A percentile compares a stretch with the other conserved stretches of the same genome.
phyloP scores from a whole-genome alignment of 208 protist genomes.

The Novymonas esmeraldas region DNA sequence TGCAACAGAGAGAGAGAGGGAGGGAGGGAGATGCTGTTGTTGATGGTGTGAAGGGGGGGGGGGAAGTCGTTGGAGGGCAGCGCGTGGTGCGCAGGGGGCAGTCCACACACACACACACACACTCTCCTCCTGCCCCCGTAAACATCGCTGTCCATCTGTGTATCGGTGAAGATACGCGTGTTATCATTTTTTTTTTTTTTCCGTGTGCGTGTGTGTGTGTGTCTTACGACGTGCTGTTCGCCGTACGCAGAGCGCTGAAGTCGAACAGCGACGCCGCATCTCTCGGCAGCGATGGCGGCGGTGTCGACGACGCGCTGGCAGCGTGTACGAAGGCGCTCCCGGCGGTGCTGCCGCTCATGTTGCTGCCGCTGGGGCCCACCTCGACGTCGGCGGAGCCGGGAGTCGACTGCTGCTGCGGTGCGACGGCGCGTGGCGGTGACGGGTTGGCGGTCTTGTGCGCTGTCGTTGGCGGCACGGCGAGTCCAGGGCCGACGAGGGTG shows the following conservation, averaged over 20 bases:
- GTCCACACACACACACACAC: no score
- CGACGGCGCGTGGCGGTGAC: background rate
- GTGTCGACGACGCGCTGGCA: no score
- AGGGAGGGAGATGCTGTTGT: no score
- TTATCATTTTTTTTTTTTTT: no score
- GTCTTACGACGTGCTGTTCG: background rate
- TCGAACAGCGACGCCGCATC: conserved; percentile 19
- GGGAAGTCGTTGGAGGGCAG: no score
- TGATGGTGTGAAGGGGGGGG: no score
- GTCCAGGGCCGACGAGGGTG: background rate
- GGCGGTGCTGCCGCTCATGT: background rate
- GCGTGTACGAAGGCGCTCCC: background rate
- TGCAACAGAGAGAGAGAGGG: no score
- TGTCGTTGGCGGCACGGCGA: background rate
- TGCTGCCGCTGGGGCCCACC: no score
- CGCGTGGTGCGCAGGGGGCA: no score
- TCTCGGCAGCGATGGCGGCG: background rate
- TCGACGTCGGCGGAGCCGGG: background rate
- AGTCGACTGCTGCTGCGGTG: background rate
- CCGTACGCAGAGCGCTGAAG: background rate
- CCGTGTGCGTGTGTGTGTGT: background rate
- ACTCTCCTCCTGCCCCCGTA: no score
- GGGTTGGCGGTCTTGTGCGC: background rate
- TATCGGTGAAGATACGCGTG: no score
- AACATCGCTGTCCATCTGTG: no score